Evolutionary conservation across 2,329 filamentous ascomycete species (phyloP).

Genomic region (Parascedosporium putredinis): DNA sequence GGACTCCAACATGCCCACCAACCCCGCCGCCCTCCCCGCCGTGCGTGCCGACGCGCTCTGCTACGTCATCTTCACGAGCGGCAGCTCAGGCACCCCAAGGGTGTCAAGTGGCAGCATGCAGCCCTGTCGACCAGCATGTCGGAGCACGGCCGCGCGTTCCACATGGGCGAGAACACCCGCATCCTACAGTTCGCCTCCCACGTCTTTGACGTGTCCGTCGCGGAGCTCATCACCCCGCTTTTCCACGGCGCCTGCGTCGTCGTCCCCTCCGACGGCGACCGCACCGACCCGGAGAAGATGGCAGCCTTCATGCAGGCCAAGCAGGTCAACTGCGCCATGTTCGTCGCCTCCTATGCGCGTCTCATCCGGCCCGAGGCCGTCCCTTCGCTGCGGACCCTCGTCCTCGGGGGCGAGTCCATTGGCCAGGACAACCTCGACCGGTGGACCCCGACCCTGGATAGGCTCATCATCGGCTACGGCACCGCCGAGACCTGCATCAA

Average conservation of each 20-base stretch:
- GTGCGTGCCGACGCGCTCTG: conserved; percentile 10
- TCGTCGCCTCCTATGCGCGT: conserved; percentile 11
- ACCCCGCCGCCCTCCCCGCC: neutral
- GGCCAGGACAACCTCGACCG: neutral
- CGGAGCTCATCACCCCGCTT: conserved; percentile 15
- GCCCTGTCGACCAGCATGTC: conserved; percentile 12
- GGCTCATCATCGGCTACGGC: conserved; percentile 10
- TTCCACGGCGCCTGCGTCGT: conserved; percentile 21
- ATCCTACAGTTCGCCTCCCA: conserved; percentile 23
- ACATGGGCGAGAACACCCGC: conserved; percentile 16
- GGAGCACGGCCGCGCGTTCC: conserved; percentile 12
- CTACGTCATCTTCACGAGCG: conserved; percentile 20
- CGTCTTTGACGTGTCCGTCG: conserved; percentile 21
- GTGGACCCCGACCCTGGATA: conserved; percentile 10
- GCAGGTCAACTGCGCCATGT: conserved; percentile 7
- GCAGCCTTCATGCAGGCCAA: neutral
- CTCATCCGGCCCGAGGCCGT: conserved; percentile 9
- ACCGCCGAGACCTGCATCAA: neutral
- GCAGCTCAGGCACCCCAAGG: conserved; percentile 20
- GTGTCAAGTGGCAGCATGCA: conserved; percentile 15
- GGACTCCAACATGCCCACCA: neutral
- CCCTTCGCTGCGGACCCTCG: conserved; percentile 8
- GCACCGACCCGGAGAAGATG: conserved; percentile 23
- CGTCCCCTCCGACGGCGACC: conserved; percentile 26
- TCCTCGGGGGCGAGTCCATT: conserved; percentile 13